These are phyloP conservation scores for Bruguiera sexangula DNA, from an alignment of 345 rosid species.

Conservation along the genomic window DNA sequence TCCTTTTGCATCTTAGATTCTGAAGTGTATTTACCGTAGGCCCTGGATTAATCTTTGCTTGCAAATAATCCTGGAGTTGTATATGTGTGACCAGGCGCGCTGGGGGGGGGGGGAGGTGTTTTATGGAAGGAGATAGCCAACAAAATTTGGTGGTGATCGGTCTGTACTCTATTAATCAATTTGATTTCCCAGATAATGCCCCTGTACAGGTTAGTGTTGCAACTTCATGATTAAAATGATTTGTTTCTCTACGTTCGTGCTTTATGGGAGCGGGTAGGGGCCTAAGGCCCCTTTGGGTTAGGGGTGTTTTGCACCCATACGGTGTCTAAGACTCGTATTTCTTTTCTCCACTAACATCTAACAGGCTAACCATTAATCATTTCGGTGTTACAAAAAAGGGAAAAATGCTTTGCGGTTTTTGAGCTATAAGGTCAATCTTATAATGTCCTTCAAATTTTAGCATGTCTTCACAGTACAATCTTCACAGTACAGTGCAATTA, in stretches of 20 bases:
- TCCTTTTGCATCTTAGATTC: slow-evolving; percentile 28
- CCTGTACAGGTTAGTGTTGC: slow-evolving; percentile 33
- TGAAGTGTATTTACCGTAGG: slow-evolving; percentile 33
- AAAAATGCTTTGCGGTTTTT: background rate
- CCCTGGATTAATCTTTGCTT: slow-evolving; percentile 12
- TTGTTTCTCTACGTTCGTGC: background rate
- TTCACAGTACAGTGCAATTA: background rate
- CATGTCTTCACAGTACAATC: background rate
- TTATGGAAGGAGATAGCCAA: slow-evolving; percentile 15
- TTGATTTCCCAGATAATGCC: slow-evolving; percentile 24
- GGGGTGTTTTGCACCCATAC: too few relatives aligned
- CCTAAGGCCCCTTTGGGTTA: too few relatives aligned
- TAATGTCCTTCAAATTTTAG: background rate
- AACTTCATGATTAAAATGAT: slow-evolving; percentile 1
- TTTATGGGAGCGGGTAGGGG: background rate
- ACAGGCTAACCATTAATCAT: too few relatives aligned
- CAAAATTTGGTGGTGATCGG: slow-evolving; percentile 24
- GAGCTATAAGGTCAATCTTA: background rate
- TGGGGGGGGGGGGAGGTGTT: slow-evolving; percentile 18
- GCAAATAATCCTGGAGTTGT: slow-evolving; percentile 11
- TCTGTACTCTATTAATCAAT: slow-evolving; percentile 26
- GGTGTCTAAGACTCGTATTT: too few relatives aligned
- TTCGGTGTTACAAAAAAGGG: too few relatives aligned
- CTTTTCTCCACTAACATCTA: too few relatives aligned
- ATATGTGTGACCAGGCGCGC: slow-evolving; percentile 31